Conservation (phyloP, 345 rosid genomes). For the Acer negundo region DNA sequence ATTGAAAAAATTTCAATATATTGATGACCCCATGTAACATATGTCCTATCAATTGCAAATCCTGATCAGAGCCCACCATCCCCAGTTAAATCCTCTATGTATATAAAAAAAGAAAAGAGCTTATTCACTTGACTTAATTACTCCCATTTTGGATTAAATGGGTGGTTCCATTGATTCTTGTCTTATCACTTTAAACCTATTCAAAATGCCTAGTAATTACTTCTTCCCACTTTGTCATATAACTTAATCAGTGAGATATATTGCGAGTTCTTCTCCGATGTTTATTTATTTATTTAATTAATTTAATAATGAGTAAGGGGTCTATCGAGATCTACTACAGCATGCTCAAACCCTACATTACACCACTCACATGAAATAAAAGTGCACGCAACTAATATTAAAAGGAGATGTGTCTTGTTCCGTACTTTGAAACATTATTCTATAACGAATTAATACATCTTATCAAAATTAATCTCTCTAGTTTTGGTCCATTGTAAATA, state of each 20-base stretch:
- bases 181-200: constrained; percentile 16
- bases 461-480: no score
- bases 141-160: neutral
- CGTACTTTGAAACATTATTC: neutral
- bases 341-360: no score
- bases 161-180: neutral
- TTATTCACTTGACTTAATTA: constrained; percentile 6
- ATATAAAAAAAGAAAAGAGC: neutral
- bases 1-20: constrained; percentile 1
- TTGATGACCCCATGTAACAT: constrained; percentile 14
- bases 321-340: no score
- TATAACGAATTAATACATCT: neutral
- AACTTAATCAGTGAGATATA: neutral
- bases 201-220: neutral
- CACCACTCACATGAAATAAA: no score
- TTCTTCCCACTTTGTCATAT: neutral
- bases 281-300: no score
- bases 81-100: neutral
- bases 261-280: no score
- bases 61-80: constrained; percentile 39
- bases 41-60: constrained; percentile 27
- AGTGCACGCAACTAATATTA: no score
- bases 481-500: no score
- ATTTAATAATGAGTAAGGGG: no score
- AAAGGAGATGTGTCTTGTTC: neutral